These are phyloP conservation scores for Apostasia ramifera DNA, from an alignment of 106 monocot species.

Conservation along the genomic window DNA sequence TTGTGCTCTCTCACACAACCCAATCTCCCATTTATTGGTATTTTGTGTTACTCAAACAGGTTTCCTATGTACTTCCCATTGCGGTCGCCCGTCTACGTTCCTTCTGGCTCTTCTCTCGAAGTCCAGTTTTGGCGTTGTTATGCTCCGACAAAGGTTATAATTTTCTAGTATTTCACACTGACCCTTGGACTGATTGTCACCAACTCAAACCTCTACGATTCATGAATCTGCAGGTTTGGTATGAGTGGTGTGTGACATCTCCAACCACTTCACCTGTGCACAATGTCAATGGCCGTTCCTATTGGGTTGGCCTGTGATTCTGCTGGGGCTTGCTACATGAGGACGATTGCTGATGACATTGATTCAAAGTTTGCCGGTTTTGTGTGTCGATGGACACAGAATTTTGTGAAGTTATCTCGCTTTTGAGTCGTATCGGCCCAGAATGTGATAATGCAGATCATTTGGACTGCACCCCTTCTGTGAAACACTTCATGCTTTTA, in stretches of 20 bases:
- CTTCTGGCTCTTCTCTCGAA: conserved; percentile 47
- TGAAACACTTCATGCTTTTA: too few relatives aligned
- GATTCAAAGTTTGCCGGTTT: too few relatives aligned
- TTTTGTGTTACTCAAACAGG: conserved; percentile 20
- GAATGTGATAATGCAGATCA: too few relatives aligned
- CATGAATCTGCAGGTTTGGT: conserved; percentile 41
- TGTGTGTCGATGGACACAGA: too few relatives aligned
- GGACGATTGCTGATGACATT: too few relatives aligned
- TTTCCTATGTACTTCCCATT: conserved; percentile 92
- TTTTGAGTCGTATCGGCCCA: too few relatives aligned
- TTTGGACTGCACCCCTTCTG: too few relatives aligned
- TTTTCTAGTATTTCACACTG: neutral
- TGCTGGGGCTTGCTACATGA: too few relatives aligned
- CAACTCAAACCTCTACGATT: too few relatives aligned
- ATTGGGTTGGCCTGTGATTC: conserved; percentile 56
- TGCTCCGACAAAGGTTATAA: conserved; percentile 60
- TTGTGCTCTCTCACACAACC: too few relatives aligned
- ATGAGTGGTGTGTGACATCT: conserved; percentile 54
- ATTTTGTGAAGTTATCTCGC: too few relatives aligned
- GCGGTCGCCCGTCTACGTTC: conserved; percentile 50
- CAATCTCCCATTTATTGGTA: neutral
- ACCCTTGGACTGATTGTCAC: too few relatives aligned
- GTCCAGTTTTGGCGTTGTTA: conserved; percentile 82
- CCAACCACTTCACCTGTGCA: conserved; percentile 38
- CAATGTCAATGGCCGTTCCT: conserved; percentile 48